Evolutionary conservation across 2,329 filamentous ascomycete genomes (phyloP).

Genomic region (Sporothrix sp.): DNA sequence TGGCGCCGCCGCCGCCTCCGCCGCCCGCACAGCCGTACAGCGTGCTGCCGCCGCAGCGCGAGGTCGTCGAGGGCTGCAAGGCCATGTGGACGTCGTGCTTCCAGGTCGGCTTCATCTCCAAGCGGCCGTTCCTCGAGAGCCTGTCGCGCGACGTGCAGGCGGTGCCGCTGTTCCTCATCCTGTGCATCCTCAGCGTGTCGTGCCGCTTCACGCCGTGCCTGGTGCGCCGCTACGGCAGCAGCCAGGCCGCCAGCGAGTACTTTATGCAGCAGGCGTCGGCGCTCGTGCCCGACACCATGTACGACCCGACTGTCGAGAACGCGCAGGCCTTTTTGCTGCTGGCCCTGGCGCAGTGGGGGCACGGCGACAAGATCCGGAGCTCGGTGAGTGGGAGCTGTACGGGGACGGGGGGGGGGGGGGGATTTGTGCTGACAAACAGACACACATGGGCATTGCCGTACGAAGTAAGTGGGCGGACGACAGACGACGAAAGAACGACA

Average conservation of each 20-base stretch:
- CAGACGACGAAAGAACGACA: neutral
- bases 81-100: conserved; percentile 23
- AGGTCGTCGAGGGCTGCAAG: conserved; percentile 21
- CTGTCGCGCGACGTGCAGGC: conserved; percentile 15
- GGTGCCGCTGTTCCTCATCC: conserved; percentile 19
- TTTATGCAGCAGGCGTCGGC: conserved; percentile 19
- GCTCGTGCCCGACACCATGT: conserved; percentile 21
- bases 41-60: conserved; percentile 11
- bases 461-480: conserved; percentile 18
- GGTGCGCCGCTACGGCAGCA: conserved; percentile 18
- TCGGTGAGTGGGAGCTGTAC: conserved; percentile 18
- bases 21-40: neutral
- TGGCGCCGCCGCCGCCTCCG: neutral
- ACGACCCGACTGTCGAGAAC: conserved; percentile 20
- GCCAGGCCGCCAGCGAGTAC: conserved; percentile 19
- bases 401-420: too few species aligned
- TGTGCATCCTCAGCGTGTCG: conserved; percentile 11
- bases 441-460: conserved; percentile 18
- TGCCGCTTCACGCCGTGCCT: conserved; percentile 11
- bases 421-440: neutral
- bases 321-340: conserved; percentile 24
- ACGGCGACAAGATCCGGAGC: conserved; percentile 24
- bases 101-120: conserved; percentile 24
- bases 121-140: conserved; percentile 22
- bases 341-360: conserved; percentile 26